Base-by-base conservation (phyloP, 1,284 basidiomycete genomes). In the Cryptococcus depauperatus region DNA sequence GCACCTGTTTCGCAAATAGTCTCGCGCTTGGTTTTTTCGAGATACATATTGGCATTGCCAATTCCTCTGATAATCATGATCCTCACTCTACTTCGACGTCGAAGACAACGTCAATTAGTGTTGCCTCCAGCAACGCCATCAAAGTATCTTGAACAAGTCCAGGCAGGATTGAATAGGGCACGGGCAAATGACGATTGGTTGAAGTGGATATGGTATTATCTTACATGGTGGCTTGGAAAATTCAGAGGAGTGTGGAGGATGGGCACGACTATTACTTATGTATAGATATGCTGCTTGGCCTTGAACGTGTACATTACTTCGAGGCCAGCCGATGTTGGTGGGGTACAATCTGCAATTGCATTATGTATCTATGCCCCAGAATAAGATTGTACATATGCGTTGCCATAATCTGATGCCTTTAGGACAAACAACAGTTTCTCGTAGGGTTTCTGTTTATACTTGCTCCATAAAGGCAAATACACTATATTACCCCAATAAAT, bases 201-300 rank as follows among this genome's bases (percentile, higher is more conserved):
- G 47, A 47, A 50, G n/a, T 66, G 61, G 64, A 7, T 62, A 5
- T 35, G 33, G 27, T 61, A 46, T 43, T 64, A 51, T 48, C 9
- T 69, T n/a, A 39, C 49, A 19, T 66, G 64, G 64, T 69, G 65
- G 65, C 28, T 55, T 4, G 44, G 47, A 18, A 68, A 68, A 52
- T 47, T 66, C 22, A 44, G 39, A 4, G 67, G 67, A 10, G 57
- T 69, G 3, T 69, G 64, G 67, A 58, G 55, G 35, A 49, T 69
- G 45, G 67, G 62, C 2, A 69, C 65, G 4, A 68, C 65, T 2
- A 66, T 69, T 30, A 68, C 67, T 2, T 69, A 66, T 43, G 48
- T 69, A 18, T 69, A 51, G n/a, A n/a, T n/a, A n/a, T n/a, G n/a
- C n/a, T n/a, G n/a, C n/a, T n/a, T n/a, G n/a, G n/a, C n/a, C n/a